Conservation (phyloP, 345 rosid genomes). For the Salix brachista region DNA sequence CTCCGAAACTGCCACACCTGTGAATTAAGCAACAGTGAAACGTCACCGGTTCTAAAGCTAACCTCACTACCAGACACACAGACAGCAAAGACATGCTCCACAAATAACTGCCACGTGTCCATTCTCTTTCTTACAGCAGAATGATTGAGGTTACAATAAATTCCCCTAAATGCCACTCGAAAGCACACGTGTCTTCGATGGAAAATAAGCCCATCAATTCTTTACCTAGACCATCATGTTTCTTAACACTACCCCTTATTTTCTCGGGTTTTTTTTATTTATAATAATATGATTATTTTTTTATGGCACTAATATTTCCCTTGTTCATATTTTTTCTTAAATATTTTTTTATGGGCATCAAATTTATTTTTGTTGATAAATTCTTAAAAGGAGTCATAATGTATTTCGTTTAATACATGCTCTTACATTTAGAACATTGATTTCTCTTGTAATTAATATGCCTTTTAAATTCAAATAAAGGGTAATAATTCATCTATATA, state of each 20-base stretch:
- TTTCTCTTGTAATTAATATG: not conserved
- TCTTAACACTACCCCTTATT: conserved; percentile 5
- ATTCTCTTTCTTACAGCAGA: not conserved
- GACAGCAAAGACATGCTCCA: conserved; percentile 10
- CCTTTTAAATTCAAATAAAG: not conserved
- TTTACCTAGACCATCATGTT: conserved; percentile 7
- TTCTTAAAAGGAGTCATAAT: not conserved
- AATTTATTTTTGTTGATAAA: not conserved
- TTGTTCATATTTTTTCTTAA: not conserved
- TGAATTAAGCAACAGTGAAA: not conserved
- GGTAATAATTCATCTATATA: not conserved
- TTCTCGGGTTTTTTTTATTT: not conserved
- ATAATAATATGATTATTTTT: not conserved
- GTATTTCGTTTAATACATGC: not conserved
- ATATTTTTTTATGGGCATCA: not conserved
- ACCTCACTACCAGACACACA: not conserved
- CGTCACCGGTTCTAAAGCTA: not conserved
- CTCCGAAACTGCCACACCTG: not conserved
- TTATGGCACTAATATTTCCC: not conserved
- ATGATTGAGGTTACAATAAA: conserved; percentile 21
- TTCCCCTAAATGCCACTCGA: conserved; percentile 15
- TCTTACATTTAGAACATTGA: not conserved
- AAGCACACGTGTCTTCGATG: conserved; percentile 11
- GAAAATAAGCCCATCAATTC: not conserved
- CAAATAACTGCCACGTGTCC: conserved; percentile 31